A percentile compares a stretch with the other conserved stretches of the same genome.
These are phyloP conservation scores for Piper longum DNA, from an alignment of 164 flowering plant species.

Conservation along the genomic window DNA sequence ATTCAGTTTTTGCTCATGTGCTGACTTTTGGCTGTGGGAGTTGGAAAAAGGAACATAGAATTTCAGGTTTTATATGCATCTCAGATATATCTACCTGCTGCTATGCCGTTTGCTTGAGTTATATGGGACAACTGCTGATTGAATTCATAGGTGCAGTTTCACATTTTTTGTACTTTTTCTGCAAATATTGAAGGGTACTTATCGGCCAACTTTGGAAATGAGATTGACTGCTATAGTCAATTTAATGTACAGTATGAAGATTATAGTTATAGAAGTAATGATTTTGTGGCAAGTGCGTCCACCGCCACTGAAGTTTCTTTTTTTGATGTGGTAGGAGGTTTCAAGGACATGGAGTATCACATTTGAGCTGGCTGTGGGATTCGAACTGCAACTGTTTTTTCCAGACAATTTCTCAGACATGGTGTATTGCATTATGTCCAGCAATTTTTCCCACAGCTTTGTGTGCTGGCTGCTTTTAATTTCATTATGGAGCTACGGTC, in stretches of 20 bases:
- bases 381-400: background rate
- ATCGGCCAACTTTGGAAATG: background rate
- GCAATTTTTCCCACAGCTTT: background rate
- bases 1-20: background rate
- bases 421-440: background rate
- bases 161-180: background rate
- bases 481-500: background rate
- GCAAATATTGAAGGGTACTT: background rate
- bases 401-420: background rate
- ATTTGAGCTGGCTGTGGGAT: too few relatives aligned
- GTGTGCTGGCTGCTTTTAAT: background rate
- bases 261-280: background rate
- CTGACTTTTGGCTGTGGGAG: background rate
- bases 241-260: too few relatives aligned
- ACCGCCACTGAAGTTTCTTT: background rate
- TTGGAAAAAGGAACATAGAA: background rate
- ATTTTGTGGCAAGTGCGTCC: background rate
- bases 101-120: background rate
- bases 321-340: background rate
- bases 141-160: background rate
- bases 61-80: background rate
- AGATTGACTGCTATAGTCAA: too few relatives aligned
- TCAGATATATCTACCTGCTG: background rate
- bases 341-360: background rate
- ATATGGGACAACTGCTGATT: background rate